Conservation (phyloP, 352 stramenopile genomes). For the Pythium phragmiticola region DNA sequence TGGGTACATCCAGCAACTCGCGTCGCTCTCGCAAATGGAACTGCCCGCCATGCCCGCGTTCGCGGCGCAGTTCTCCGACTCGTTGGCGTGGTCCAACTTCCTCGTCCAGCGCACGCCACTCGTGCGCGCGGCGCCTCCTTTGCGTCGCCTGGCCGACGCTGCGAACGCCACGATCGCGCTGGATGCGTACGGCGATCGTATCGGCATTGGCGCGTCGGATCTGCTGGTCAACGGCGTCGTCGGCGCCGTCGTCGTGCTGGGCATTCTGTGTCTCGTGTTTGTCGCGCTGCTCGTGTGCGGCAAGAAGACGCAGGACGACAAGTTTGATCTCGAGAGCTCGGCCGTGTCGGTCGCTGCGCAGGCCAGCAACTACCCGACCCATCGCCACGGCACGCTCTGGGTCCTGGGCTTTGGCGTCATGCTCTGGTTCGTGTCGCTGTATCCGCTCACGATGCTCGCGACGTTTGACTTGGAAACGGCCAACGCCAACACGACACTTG, state of each 20-base stretch:
- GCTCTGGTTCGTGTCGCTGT: constrained; percentile 39
- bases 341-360: constrained; percentile 8
- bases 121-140: not conserved
- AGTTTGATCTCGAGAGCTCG: constrained; percentile 28
- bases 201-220: constrained; percentile 29
- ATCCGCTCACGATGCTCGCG: constrained; percentile 35
- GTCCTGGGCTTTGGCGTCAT: constrained; percentile 40
- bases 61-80: constrained; percentile 39
- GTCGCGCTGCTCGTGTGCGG: constrained; percentile 19
- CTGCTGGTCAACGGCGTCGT: constrained; percentile 30
- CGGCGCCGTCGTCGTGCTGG: constrained; percentile 27
- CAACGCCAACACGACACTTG: constrained; percentile 25
- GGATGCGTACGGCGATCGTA: constrained; percentile 32
- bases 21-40: constrained; percentile 40
- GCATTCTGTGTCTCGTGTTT: constrained; percentile 26
- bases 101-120: constrained; percentile 30
- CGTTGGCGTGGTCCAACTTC: constrained; percentile 49
- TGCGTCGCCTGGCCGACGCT: constrained; percentile 25
- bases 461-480: constrained; percentile 37
- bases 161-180: constrained; percentile 26
- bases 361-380: constrained; percentile 5
- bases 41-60: constrained; percentile 36
- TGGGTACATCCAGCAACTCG: constrained; percentile 42
- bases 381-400: constrained; percentile 29
- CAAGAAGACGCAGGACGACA: constrained; percentile 20